A percentile compares a stretch with the other conserved stretches of the same genome.
phyloP scores from a whole-genome alignment of 2,329 filamentous ascomycete genomes.

The Cytospora paraplurivora region DNA sequence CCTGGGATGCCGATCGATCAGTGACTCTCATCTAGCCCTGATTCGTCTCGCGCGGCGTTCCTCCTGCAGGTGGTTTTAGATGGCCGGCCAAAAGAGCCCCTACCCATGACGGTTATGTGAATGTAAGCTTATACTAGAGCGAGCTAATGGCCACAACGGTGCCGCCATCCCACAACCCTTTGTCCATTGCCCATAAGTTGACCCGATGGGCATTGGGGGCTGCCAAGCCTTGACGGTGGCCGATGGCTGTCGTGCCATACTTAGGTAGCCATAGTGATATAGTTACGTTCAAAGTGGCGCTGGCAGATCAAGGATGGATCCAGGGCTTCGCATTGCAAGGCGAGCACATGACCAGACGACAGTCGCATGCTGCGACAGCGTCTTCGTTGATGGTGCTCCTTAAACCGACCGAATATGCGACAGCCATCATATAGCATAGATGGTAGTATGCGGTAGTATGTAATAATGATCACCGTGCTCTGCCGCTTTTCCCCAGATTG shows the following conservation, averaged over 20 bases:
- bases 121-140: background rate
- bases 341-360: conserved; percentile 2
- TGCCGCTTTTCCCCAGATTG: too few species aligned
- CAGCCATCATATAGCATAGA: too few species aligned
- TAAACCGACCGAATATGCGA: too few species aligned
- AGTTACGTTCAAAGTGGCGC: conserved; percentile 1
- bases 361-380: background rate
- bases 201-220: background rate
- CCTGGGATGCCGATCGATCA: conserved; percentile 13
- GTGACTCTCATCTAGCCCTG: background rate
- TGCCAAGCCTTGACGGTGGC: background rate
- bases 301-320: background rate
- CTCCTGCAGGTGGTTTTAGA: conserved; percentile 10
- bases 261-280: background rate
- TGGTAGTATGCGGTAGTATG: background rate
- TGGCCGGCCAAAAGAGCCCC: conserved; percentile 7
- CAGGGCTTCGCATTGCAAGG: conserved; percentile 1
- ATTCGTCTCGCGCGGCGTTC: conserved; percentile 7
- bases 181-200: background rate
- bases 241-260: background rate
- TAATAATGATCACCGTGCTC: background rate
- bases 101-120: background rate
- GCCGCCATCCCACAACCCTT: background rate
- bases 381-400: background rate
- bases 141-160: background rate